A percentile compares a stretch with the other conserved stretches of the same genome.
These are phyloP conservation scores for Colletotrichum sp. DNA, from an alignment of 2,329 filamentous ascomycete species.

Conservation along the genomic window DNA sequence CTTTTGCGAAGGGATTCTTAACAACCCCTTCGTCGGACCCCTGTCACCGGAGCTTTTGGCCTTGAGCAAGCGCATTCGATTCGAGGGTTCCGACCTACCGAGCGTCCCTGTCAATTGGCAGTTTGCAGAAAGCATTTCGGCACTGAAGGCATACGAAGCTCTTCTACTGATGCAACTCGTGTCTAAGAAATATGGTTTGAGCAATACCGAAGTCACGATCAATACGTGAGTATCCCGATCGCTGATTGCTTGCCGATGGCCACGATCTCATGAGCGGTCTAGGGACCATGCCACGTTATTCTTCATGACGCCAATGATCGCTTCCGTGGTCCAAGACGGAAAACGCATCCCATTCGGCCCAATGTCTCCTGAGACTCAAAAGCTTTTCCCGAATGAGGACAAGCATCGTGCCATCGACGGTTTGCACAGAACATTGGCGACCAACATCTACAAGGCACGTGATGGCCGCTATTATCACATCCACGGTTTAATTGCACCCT, in stretches of 20 bases:
- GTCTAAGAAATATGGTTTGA: slow-evolving; percentile 47
- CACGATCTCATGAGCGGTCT: not conserved
- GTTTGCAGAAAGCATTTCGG: slow-evolving; percentile 57
- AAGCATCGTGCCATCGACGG: not conserved
- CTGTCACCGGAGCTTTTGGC: not conserved
- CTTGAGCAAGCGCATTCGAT: slow-evolving; percentile 32
- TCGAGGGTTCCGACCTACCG: slow-evolving; percentile 46
- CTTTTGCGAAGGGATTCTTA: not conserved
- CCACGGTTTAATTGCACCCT: slow-evolving; percentile 10
- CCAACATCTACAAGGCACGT: slow-evolving; percentile 30
- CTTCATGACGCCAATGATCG: slow-evolving; percentile 6
- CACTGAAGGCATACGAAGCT: slow-evolving; percentile 54
- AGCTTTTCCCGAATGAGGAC: not conserved
- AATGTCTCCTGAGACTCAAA: not conserved
- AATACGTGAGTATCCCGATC: slow-evolving; percentile 39
- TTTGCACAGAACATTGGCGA: not conserved
- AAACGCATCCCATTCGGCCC: not conserved
- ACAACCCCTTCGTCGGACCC: not conserved
- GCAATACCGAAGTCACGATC: slow-evolving; percentile 45
- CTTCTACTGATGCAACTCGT: slow-evolving; percentile 48
- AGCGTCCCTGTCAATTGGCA: slow-evolving; percentile 60
- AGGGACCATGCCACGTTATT: slow-evolving; percentile 17
- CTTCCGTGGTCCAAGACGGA: not conserved
- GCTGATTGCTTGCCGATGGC: not conserved
- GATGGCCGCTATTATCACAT: slow-evolving; percentile 26